phyloP scores from a whole-genome alignment of 148 eudicot genomes.

The Rheum nobile region DNA sequence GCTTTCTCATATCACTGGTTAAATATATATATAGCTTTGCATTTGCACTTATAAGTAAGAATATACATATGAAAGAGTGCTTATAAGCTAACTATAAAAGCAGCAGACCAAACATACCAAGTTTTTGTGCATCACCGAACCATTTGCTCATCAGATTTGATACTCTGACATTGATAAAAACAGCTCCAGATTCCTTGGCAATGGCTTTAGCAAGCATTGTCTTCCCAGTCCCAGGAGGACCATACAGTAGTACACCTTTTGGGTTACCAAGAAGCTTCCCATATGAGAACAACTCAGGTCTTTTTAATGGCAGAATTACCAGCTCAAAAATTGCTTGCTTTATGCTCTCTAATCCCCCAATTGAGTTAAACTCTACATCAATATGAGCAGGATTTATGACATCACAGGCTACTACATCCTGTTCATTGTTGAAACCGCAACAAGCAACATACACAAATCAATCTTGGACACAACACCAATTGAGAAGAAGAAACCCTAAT shows the following conservation, averaged over 20 bases:
- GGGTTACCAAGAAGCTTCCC: slow-evolving; percentile 89
- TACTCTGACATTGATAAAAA: slow-evolving; percentile 81
- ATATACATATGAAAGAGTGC: not conserved
- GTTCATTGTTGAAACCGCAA: not conserved
- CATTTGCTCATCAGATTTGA: slow-evolving; percentile 96
- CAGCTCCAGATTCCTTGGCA: slow-evolving; percentile 97
- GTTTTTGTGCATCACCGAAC: slow-evolving; percentile 98
- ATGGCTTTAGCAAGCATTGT: slow-evolving; percentile 99
- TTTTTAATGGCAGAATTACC: slow-evolving; percentile 75
- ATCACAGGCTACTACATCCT: slow-evolving; percentile 94
- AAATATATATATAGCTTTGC: not conserved
- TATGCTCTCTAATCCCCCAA: slow-evolving; percentile 82
- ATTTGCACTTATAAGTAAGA: not conserved
- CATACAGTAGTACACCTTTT: slow-evolving; percentile 84
- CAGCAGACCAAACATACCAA: slow-evolving; percentile 42
- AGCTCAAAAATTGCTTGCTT: slow-evolving; percentile 69
- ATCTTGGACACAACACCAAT: too few species aligned
- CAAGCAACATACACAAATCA: too few species aligned
- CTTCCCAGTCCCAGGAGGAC: slow-evolving; percentile 98
- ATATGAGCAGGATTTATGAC: slow-evolving; percentile 86
- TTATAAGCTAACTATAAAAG: not conserved
- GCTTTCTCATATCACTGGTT: not conserved
- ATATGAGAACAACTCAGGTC: slow-evolving; percentile 75
- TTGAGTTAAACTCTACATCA: slow-evolving; percentile 66
- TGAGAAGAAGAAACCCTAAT: not conserved